Evolutionary conservation across 164 flowering plant genomes (phyloP).

Genomic region (Magnolia officinalis): DNA sequence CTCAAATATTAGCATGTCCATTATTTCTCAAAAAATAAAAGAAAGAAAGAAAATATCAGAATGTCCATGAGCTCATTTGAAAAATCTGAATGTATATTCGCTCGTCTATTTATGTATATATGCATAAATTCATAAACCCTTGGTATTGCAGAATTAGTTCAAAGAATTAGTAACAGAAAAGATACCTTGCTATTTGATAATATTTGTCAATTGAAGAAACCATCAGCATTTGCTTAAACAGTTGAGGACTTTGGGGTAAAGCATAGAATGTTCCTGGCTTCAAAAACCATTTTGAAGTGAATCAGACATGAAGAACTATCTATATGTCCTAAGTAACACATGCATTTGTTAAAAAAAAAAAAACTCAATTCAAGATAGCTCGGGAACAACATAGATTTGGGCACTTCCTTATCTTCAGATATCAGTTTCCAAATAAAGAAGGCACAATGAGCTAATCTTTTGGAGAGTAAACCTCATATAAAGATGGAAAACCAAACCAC

Average conservation of each 20-base stretch:
- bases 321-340: neutral
- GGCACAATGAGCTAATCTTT: neutral
- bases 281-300: conserved; percentile 34
- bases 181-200: conserved; percentile 91
- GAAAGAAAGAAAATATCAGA: too few species aligned
- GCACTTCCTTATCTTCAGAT: neutral
- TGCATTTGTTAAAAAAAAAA: neutral
- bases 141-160: too few species aligned
- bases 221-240: conserved; percentile 97
- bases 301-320: conserved; percentile 29
- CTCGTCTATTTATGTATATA: too few species aligned
- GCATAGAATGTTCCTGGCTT: conserved; percentile 99
- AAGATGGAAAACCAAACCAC: neutral
- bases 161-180: conserved; percentile 1
- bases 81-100: too few species aligned
- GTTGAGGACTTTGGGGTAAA: conserved; percentile 95
- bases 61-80: too few species aligned
- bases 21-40: too few species aligned
- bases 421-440: neutral
- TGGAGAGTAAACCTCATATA: neutral
- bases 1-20: too few species aligned
- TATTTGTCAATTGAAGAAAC: conserved; percentile 88
- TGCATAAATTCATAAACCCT: too few species aligned
- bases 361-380: neutral
- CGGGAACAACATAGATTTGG: neutral